Conservation (phyloP, 805 yeast genomes). For the Ogataea siamensis region DNA sequence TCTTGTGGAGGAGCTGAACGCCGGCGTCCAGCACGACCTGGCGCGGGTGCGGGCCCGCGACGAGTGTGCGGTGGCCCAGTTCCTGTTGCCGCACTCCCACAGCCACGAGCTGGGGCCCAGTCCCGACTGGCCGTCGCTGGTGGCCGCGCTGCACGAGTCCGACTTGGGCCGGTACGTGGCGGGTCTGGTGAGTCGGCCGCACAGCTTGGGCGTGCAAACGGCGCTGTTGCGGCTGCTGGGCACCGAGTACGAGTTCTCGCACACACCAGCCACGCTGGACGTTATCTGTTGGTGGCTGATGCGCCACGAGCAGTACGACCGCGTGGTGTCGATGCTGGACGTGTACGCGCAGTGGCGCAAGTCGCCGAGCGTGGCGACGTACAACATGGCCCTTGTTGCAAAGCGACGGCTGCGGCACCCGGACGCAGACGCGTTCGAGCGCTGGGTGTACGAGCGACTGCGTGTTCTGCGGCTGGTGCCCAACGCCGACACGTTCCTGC, state of each 20-base stretch:
- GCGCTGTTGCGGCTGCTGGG: not conserved
- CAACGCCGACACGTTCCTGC: constrained; percentile 7
- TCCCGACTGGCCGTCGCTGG: not conserved
- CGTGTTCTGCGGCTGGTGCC: constrained; percentile 5
- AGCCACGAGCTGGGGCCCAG: not conserved
- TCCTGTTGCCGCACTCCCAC: not conserved
- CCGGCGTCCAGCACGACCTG: not conserved
- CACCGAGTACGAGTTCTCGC: constrained; percentile 5
- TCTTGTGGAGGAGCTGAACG: not conserved
- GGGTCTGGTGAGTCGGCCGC: not conserved
- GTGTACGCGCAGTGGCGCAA: not conserved
- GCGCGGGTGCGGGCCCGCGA: not conserved
- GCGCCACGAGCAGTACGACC: not conserved
- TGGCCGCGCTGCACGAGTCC: not conserved
- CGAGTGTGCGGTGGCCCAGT: not conserved
- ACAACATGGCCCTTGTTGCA: constrained; percentile 4
- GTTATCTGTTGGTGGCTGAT: constrained; percentile 4
- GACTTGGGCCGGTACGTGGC: constrained; percentile 1
- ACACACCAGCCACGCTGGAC: constrained; percentile 2
- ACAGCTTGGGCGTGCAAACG: not conserved
- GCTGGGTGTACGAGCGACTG: constrained; percentile 10
- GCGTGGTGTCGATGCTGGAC: constrained; percentile 1
- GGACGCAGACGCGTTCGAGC: constrained; percentile 2
- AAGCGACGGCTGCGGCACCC: constrained; percentile 2
- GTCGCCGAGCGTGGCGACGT: constrained; percentile 1